A percentile compares a stretch with the other conserved stretches of the same genome.
Conservation (phyloP, 305 asterid genomes). For the Fraxinus albicans region DNA sequence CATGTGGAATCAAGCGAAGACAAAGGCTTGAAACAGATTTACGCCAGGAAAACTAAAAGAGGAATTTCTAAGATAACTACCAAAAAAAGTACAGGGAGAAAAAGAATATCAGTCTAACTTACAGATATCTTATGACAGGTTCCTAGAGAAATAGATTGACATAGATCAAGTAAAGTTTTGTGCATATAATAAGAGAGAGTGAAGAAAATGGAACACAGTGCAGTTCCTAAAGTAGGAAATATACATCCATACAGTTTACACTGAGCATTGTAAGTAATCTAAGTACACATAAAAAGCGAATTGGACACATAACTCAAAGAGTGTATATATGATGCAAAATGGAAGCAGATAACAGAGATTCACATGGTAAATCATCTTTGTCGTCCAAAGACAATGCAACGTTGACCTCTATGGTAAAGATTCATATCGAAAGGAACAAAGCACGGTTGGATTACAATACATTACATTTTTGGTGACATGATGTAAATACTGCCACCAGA, state of each 20-base stretch:
- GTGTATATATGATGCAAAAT: not conserved
- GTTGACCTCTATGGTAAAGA: not conserved
- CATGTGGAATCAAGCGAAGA: not conserved
- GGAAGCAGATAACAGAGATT: constrained; percentile 7
- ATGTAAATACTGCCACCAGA: constrained; percentile 83
- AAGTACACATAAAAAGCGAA: not conserved
- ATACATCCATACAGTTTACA: not conserved
- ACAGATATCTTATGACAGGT: not conserved
- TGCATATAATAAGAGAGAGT: not conserved
- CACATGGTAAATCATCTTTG: not conserved
- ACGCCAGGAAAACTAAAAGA: not conserved
- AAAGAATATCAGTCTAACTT: constrained; percentile 2
- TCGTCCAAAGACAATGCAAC: not conserved
- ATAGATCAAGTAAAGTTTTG: not conserved
- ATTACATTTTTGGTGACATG: constrained; percentile 70
- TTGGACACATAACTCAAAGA: not conserved
- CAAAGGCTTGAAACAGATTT: not conserved
- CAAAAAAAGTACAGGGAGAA: not conserved
- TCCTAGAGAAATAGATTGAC: not conserved
- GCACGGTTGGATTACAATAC: constrained; percentile 20
- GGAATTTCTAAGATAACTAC: not conserved
- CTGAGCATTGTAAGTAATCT: not conserved
- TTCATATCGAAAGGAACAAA: not conserved
- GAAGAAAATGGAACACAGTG: constrained; percentile 1
- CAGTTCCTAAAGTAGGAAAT: not conserved